Conservation (phyloP, 1,139 yeast species). For the Saccharomyces hybrid region DNA sequence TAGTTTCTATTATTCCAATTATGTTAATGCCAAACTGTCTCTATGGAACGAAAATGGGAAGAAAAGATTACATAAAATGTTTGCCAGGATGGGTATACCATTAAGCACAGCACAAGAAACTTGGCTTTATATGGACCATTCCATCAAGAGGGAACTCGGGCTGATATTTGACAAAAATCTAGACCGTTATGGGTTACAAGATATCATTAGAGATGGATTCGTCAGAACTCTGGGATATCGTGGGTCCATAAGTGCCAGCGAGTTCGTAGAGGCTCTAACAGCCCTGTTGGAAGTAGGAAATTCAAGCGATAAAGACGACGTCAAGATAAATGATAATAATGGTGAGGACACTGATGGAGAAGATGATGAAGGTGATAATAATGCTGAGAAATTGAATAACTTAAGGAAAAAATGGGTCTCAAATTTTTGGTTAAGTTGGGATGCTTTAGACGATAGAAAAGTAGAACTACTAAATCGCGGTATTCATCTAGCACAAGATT, state of each 20-base stretch:
- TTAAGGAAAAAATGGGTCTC: conserved; percentile 63
- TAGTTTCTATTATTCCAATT: conserved; percentile 81
- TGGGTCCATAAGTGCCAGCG: conserved; percentile 86
- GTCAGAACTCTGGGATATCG: conserved; percentile 78
- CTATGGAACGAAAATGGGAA: conserved; percentile 92
- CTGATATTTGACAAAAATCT: conserved; percentile 62
- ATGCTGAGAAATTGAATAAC: conserved; percentile 29
- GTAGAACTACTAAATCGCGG: conserved; percentile 63
- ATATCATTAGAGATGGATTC: conserved; percentile 79
- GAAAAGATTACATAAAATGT: conserved; percentile 76
- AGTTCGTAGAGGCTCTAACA: conserved; percentile 80
- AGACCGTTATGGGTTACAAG: conserved; percentile 74
- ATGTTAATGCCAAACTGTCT: conserved; percentile 77
- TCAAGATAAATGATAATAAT: conserved; percentile 13
- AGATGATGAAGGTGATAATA: conserved; percentile 19
- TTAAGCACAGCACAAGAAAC: conserved; percentile 81
- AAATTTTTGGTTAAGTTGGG: conserved; percentile 96
- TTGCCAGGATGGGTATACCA: conserved; percentile 95
- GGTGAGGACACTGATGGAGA: conserved; percentile 24
- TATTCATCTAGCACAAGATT: conserved; percentile 65
- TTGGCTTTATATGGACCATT: conserved; percentile 86
- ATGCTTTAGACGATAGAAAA: conserved; percentile 56
- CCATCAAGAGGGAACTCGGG: conserved; percentile 66
- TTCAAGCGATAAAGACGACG: conserved; percentile 7
- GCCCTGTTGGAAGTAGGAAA: conserved; percentile 73